These are phyloP conservation scores for Mediolabrus comicus DNA, from an alignment of 108 stramenopile species.

Conservation along the genomic window DNA sequence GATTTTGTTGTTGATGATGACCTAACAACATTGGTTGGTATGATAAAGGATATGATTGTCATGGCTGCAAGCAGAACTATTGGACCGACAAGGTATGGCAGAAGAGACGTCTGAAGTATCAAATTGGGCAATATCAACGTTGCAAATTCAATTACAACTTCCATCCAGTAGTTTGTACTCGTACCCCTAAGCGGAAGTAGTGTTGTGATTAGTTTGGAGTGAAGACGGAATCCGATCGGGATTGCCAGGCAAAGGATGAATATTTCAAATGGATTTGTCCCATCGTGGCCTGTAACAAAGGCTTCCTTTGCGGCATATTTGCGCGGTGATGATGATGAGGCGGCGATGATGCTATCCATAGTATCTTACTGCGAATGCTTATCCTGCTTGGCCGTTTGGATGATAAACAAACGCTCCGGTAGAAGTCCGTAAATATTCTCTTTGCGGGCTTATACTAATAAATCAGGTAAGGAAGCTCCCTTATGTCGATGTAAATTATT, in stretches of 20 bases:
- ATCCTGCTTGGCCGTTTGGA: no score
- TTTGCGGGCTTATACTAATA: no score
- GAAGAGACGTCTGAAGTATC: constrained; percentile 70
- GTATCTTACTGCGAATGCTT: no score
- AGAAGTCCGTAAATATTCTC: no score
- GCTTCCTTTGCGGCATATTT: constrained; percentile 73
- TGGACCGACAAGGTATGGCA: constrained; percentile 56
- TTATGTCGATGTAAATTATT: no score
- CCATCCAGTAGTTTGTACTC: background rate
- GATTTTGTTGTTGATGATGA: background rate
- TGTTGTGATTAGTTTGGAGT: constrained; percentile 7
- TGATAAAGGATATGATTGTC: constrained; percentile 4
- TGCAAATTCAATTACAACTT: constrained; percentile 22
- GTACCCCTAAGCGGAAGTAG: background rate
- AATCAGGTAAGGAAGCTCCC: no score
- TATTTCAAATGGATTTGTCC: constrained; percentile 65
- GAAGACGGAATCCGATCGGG: constrained; percentile 59
- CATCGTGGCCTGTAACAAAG: constrained; percentile 82
- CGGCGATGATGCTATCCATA: no score
- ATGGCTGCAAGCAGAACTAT: constrained; percentile 43
- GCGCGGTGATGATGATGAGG: constrained; percentile 10
- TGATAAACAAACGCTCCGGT: no score
- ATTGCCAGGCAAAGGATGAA: constrained; percentile 61
- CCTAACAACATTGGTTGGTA: background rate
- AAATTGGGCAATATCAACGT: constrained; percentile 50